Evolutionary conservation across 2,329 filamentous ascomycete genomes (phyloP).

Genomic region (Macrophomina pseudophaseolina): DNA sequence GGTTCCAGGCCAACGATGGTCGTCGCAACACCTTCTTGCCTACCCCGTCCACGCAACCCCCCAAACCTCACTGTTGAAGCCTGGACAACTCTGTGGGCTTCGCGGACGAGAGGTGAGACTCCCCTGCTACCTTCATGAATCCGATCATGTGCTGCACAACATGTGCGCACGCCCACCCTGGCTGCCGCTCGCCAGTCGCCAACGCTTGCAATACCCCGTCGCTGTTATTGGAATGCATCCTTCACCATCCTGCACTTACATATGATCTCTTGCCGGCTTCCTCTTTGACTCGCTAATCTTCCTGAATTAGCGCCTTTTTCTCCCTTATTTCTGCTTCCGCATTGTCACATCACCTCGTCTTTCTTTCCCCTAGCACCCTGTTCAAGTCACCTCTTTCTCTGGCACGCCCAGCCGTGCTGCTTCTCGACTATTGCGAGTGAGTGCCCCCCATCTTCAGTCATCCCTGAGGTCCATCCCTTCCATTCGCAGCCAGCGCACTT

Average conservation of each 20-base stretch:
- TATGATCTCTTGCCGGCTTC: background rate
- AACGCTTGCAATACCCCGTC: background rate
- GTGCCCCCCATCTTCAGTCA: background rate
- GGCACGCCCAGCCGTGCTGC: background rate
- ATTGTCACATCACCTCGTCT: background rate
- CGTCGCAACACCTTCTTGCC: constrained; percentile 4
- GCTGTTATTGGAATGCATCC: background rate
- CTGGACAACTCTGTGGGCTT: background rate
- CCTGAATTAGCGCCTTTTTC: background rate
- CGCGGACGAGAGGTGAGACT: constrained; percentile 3
- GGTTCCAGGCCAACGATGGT: background rate
- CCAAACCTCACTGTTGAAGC: constrained; percentile 1
- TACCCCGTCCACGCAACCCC: background rate
- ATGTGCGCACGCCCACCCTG: constrained; percentile 3
- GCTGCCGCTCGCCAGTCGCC: background rate
- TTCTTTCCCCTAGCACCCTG: background rate
- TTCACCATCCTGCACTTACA: background rate
- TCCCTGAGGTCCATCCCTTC: background rate
- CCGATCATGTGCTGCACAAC: background rate
- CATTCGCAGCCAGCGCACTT: background rate
- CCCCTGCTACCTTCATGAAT: background rate
- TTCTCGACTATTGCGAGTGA: background rate
- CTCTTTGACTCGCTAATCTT: background rate
- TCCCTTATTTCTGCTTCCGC: background rate
- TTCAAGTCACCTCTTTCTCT: background rate